Conservation (phyloP, 306 rosid species). For the Glycyrrhiza uralensis region DNA sequence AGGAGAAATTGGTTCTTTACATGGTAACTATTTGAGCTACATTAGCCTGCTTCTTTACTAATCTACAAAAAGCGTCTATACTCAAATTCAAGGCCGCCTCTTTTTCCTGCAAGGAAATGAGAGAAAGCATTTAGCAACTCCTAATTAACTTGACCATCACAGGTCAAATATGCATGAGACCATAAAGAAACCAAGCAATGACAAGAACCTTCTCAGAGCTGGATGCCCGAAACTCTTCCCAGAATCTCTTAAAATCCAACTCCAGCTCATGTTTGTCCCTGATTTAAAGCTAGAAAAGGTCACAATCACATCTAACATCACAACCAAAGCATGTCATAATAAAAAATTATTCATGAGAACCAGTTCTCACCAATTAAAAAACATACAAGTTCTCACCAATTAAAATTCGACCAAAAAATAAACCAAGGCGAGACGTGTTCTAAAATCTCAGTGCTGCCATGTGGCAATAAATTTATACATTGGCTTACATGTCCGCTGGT, state of each 20-base stretch:
- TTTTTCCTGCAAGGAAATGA: conserved; percentile 77
- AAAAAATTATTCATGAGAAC: neutral
- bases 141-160: neutral
- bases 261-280: conserved; percentile 98
- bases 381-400: conserved; percentile 8
- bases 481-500: neutral
- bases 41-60: conserved; percentile 87
- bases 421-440: neutral
- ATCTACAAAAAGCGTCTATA: conserved; percentile 95
- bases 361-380: neutral
- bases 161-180: conserved; percentile 1
- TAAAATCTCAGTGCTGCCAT: conserved; percentile 3
- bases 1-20: conserved; percentile 48
- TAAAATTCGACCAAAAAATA: neutral
- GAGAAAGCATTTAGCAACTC: conserved; percentile 28
- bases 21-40: conserved; percentile 90
- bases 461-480: neutral
- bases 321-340: conserved; percentile 12
- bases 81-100: conserved; percentile 94
- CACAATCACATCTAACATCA: conserved; percentile 25
- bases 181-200: conserved; percentile 20
- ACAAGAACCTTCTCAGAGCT: conserved; percentile 91
- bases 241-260: conserved; percentile 97
- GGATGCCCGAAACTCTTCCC: conserved; percentile 99
- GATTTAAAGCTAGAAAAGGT: conserved; percentile 39